Conservation (phyloP, 2,329 filamentous ascomycete genomes). For the Cytospora piceicola region DNA sequence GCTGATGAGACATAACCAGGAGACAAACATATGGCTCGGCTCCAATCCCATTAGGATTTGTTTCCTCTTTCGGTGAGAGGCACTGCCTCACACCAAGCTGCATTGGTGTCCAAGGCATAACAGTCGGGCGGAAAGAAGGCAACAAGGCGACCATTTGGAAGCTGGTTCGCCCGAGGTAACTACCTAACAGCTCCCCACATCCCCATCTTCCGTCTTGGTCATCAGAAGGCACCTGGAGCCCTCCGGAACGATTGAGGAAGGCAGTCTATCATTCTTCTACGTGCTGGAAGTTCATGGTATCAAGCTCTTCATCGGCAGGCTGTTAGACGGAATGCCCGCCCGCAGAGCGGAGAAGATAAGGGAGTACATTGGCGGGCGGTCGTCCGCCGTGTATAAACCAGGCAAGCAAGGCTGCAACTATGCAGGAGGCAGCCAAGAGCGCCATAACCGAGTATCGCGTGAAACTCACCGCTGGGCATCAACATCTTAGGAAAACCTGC, state of each 20-base stretch:
- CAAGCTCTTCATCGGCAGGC: not conserved
- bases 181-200: not conserved
- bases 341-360: not conserved
- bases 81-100: not conserved
- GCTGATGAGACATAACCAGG: not conserved
- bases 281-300: not conserved
- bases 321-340: not conserved
- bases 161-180: not conserved
- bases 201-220: not conserved
- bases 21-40: not conserved
- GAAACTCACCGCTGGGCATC: not conserved
- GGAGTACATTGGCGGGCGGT: not conserved
- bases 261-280: not conserved
- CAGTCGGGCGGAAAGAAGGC: constrained; percentile 2
- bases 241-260: not conserved
- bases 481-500: not conserved
- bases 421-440: not conserved
- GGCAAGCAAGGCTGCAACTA: not conserved
- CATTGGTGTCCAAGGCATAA: constrained; percentile 3
- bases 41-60: not conserved
- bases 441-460: not conserved
- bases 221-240: not conserved
- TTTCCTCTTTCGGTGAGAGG: not conserved
- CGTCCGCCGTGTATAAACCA: not conserved
- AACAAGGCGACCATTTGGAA: not conserved